These are phyloP conservation scores for Aegilops umbellulata DNA, from an alignment of 176 grass and related monocot species.

Conservation along the genomic window DNA sequence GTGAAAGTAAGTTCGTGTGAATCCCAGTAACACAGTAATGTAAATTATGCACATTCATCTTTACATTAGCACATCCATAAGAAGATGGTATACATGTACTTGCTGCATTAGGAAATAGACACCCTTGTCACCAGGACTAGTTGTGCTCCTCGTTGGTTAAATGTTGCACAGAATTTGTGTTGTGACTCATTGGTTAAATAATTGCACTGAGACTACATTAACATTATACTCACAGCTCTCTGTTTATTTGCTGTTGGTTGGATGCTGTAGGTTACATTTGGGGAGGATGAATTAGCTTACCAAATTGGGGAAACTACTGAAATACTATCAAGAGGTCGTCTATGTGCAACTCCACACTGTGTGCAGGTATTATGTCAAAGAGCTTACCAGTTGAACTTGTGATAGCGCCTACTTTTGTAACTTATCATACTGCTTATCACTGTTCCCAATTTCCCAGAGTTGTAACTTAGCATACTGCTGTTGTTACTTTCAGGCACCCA, in stretches of 20 bases:
- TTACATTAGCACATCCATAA: neutral
- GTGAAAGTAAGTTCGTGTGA: slow-evolving; percentile 57
- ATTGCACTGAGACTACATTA: neutral
- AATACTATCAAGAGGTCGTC: slow-evolving; percentile 70
- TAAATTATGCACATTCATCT: neutral
- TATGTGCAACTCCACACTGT: slow-evolving; percentile 96
- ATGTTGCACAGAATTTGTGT: neutral
- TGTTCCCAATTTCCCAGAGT: neutral
- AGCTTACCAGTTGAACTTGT: neutral
- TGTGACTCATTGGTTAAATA: neutral
- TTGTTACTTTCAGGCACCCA: slow-evolving; percentile 67
- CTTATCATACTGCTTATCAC: too few species aligned
- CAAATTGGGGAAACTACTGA: slow-evolving; percentile 99
- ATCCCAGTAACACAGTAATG: neutral
- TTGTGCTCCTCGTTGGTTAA: neutral
- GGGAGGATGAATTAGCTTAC: slow-evolving; percentile 84
- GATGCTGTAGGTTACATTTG: slow-evolving; percentile 65
- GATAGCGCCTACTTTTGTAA: too few species aligned
- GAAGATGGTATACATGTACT: neutral
- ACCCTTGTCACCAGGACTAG: too few species aligned
- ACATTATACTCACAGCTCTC: neutral
- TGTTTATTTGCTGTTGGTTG: neutral
- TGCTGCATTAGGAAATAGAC: neutral
- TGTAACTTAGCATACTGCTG: neutral
- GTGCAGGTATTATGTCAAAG: slow-evolving; percentile 64